phyloP scores from a whole-genome alignment of 495 filamentous ascomycete species.

The Talaromyces borbonicus region DNA sequence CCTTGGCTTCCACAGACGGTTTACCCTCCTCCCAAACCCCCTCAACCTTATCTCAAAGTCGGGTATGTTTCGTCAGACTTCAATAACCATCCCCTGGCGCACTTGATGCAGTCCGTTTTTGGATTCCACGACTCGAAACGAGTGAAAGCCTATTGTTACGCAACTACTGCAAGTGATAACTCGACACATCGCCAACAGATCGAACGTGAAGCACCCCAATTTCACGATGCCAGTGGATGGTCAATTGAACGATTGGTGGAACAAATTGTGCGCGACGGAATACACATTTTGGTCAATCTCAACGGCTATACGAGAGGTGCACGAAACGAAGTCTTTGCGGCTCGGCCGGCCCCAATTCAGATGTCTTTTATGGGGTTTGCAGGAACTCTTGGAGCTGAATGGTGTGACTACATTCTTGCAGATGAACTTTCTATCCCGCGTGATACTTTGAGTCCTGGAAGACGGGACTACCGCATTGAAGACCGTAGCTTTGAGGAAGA shows the following conservation, averaged over 20 bases:
- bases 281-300: conserved; percentile 94
- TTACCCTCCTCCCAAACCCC: conserved; percentile 74
- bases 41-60: conserved; percentile 72
- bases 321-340: conserved; percentile 96
- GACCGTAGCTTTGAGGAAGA: conserved; percentile 63
- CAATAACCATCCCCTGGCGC: conserved; percentile 95
- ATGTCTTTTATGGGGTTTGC: conserved; percentile 99
- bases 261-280: conserved; percentile 85
- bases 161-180: conserved; percentile 87
- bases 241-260: conserved; percentile 73
- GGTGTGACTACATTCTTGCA: conserved; percentile 96
- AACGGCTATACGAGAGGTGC: conserved; percentile 97
- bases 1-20: conserved; percentile 79
- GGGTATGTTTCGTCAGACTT: conserved; percentile 98
- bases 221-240: conserved; percentile 84
- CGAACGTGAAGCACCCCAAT: conserved; percentile 85
- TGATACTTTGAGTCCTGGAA: conserved; percentile 67
- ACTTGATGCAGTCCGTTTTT: conserved; percentile 98
- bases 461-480: conserved; percentile 61
- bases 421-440: conserved; percentile 80
- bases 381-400: conserved; percentile 90
- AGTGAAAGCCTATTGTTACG: conserved; percentile 87
- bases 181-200: conserved; percentile 92
- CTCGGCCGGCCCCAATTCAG: conserved; percentile 87
- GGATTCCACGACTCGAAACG: conserved; percentile 68